Evolutionary conservation across 805 yeast species (phyloP), one percentile per base, ranked within the genome.

Genomic region (Metschnikowia cerradonensis): DNA sequence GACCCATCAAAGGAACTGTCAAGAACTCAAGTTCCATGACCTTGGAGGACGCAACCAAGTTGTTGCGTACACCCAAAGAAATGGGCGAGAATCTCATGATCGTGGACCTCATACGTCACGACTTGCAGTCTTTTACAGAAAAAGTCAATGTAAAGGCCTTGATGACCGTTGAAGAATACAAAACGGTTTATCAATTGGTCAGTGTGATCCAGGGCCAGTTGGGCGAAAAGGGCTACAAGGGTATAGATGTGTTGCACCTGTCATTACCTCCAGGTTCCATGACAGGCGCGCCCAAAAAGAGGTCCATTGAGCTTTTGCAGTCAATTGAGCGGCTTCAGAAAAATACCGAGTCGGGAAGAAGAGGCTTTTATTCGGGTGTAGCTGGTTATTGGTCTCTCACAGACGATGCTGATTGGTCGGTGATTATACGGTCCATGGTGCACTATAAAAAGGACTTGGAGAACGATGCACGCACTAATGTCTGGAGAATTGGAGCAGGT

Each of bases 251-350:
- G 2, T 74, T 94, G 11, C 78, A 82, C 19, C 81, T 81, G 52
- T 82, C 96, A 0, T 71, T 95, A 34, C 99, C 99, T 2, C 97
- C 99, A 0, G 99, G 99, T 0, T 92, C 98, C 0, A 94, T 94
- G 99, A 94, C 99, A 0, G 99, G 99, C 2, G 99, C 99, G 0
- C 99, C 99, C 2, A 94, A 94, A 70, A 87, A 85, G 59, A 78
- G 96, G 52, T 89, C 97, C 0, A 96, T 94, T 5, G 94, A 92
- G 65, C 66, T 95, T 4, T 72, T 94, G 30, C 87, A 84, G 53
- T 63, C 65, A 0, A 65, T 86, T 5, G 94, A 86, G 59, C 58
- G 67, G 10, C 49, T 71, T 50, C 76, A 79, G 35, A 52, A 59
- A 0, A 68, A 63, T 26, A 55, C 54, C 23, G 31, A 58, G 1